Evolutionary conservation across 148 eudicot genomes (phyloP).

Genomic region (Pharnaceum exiguum): DNA sequence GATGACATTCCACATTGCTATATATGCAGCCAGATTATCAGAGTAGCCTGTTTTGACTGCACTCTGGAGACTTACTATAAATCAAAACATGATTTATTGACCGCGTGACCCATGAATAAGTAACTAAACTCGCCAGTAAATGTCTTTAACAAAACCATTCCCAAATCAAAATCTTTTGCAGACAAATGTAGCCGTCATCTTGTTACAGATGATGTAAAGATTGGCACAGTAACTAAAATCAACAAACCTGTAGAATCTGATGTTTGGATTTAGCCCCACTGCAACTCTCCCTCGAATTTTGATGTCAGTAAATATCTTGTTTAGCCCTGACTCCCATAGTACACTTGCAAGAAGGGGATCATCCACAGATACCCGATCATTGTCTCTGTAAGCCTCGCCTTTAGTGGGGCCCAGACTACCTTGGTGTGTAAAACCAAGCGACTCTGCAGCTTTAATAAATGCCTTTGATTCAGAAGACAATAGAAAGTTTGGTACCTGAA

Average conservation of each 20-base stretch:
- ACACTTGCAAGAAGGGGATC: slow-evolving; percentile 67
- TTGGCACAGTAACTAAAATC: neutral
- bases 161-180: neutral
- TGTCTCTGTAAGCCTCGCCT: slow-evolving; percentile 95
- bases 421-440: slow-evolving; percentile 83
- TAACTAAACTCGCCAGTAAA: too few species aligned
- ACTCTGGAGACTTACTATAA: too few species aligned
- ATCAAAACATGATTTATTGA: too few species aligned
- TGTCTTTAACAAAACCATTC: neutral
- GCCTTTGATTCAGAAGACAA: slow-evolving; percentile 72
- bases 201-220: neutral
- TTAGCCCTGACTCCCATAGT: slow-evolving; percentile 80
- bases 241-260: slow-evolving; percentile 81
- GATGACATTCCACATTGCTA: too few species aligned
- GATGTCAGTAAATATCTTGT: slow-evolving; percentile 46
- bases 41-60: too few species aligned
- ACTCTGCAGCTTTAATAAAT: slow-evolving; percentile 68
- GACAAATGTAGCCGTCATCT: neutral
- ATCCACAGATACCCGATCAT: slow-evolving; percentile 74
- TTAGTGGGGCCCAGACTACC: slow-evolving; percentile 91
- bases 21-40: too few species aligned
- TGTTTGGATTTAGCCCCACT: slow-evolving; percentile 86
- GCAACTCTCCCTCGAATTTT: slow-evolving; percentile 79
- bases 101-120: too few species aligned
- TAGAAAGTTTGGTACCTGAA: slow-evolving; percentile 68